Conservation (phyloP, 371 early-diverging fungal species). For the Capniomyces stellatus region DNA sequence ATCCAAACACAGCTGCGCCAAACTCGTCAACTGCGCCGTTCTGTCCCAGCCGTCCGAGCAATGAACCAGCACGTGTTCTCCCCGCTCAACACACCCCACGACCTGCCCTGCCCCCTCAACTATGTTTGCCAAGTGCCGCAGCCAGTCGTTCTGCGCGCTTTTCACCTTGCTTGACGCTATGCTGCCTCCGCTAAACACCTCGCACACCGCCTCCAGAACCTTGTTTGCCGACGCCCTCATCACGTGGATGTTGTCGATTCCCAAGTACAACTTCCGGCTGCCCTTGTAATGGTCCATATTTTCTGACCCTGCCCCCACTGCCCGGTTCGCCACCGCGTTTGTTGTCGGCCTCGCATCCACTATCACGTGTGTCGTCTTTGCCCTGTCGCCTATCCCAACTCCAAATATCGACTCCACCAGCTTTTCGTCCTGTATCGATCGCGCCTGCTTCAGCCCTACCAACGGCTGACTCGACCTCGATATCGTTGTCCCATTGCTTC, state of each 20-base stretch:
- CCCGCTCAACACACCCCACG: conserved; percentile 53
- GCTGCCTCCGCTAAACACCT: not conserved
- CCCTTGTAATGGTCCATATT: conserved; percentile 79
- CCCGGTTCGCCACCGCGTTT: conserved; percentile 84
- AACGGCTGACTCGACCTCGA: conserved; percentile 89
- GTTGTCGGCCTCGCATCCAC: conserved; percentile 88
- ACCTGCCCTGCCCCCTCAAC: conserved; percentile 64
- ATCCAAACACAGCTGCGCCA: conserved; percentile 80
- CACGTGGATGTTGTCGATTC: conserved; percentile 95
- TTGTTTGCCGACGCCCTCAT: conserved; percentile 76
- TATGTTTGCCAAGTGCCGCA: conserved; percentile 63
- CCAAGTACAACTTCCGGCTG: conserved; percentile 67
- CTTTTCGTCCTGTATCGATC: conserved; percentile 93
- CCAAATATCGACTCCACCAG: conserved; percentile 75
- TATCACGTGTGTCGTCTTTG: conserved; percentile 63
- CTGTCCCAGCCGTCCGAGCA: conserved; percentile 99
- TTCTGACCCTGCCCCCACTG: conserved; percentile 88
- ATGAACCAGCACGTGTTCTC: conserved; percentile 82
- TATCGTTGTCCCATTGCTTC: conserved; percentile 72
- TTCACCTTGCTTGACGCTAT: conserved; percentile 12
- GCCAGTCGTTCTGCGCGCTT: conserved; percentile 62
- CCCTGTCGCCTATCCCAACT: conserved; percentile 7
- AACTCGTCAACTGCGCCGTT: conserved; percentile 79
- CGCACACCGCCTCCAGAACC: conserved; percentile 43
- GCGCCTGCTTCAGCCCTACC: conserved; percentile 79